Conservation (phyloP, 257 asterid species). For the Nicotiana noctiflora region DNA sequence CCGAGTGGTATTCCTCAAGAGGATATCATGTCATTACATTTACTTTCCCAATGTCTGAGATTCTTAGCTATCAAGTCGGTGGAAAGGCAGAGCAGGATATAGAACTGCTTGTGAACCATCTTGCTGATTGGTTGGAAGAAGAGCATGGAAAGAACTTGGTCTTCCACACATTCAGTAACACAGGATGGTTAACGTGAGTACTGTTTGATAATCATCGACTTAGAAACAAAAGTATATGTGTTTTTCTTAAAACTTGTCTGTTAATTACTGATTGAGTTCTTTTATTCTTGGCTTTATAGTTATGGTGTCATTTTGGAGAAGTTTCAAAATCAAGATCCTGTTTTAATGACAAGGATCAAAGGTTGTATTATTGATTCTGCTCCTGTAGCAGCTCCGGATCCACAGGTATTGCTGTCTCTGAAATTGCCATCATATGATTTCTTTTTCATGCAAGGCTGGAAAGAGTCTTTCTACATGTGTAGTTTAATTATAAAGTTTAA, state of each 20-base stretch:
- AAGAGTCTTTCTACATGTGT: neutral
- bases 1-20: conserved; percentile 83
- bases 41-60: conserved; percentile 84
- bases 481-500: neutral
- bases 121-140: conserved; percentile 90
- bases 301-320: conserved; percentile 88
- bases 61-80: conserved; percentile 73
- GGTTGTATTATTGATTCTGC: conserved; percentile 95
- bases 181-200: conserved; percentile 91
- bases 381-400: conserved; percentile 81
- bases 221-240: neutral
- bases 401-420: conserved; percentile 52
- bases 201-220: neutral
- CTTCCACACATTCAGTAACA: conserved; percentile 88
- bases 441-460: neutral
- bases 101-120: conserved; percentile 69
- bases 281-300: conserved; percentile 28
- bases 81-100: conserved; percentile 89
- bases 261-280: conserved; percentile 13
- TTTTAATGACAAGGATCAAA: conserved; percentile 51
- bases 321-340: conserved; percentile 54
- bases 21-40: conserved; percentile 88
- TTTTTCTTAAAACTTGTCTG: neutral
- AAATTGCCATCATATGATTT: neutral
- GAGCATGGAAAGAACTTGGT: conserved; percentile 75